Percentiles rank a stretch among this genome's conserved stretches.
These are phyloP conservation scores for Lentinula boryana DNA, from an alignment of 768 basidiomycete genomes.

Conservation along the genomic window DNA sequence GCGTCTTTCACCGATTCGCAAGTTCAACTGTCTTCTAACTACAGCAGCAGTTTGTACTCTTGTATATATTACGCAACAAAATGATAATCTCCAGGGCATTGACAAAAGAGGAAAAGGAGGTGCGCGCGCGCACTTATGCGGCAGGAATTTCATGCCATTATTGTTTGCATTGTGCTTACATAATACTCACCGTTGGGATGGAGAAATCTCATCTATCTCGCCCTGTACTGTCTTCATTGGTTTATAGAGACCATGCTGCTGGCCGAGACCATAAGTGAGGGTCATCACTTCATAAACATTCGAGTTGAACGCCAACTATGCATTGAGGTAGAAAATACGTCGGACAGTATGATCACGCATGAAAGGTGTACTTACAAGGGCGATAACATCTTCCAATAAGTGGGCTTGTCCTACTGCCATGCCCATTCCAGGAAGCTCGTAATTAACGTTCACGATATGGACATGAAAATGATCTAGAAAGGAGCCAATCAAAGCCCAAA, in stretches of 20 bases:
- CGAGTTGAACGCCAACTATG: conserved; percentile 58
- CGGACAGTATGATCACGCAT: neutral
- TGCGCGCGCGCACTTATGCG: neutral
- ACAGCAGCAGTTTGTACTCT: neutral
- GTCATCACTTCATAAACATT: conserved; percentile 66
- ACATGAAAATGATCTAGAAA: conserved; percentile 89
- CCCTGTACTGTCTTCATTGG: conserved; percentile 34
- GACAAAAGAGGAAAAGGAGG: neutral
- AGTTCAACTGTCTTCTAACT: neutral
- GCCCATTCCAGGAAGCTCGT: conserved; percentile 53
- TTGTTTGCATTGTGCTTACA: neutral
- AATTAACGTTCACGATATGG: conserved; percentile 79
- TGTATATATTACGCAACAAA: neutral
- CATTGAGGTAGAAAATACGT: neutral
- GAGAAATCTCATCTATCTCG: conserved; percentile 6
- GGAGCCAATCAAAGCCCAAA: neutral
- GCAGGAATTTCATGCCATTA: neutral
- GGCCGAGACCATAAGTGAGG: conserved; percentile 77
- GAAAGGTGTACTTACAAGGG: conserved; percentile 47
- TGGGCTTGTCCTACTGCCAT: conserved; percentile 90
- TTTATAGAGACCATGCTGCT: conserved; percentile 66
- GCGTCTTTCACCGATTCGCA: neutral
- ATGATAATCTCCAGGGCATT: neutral
- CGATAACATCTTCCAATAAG: conserved; percentile 87
- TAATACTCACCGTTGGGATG: neutral